Evolutionary conservation across 306 rosid species (phyloP).

Genomic region (Rosa lucieae): DNA sequence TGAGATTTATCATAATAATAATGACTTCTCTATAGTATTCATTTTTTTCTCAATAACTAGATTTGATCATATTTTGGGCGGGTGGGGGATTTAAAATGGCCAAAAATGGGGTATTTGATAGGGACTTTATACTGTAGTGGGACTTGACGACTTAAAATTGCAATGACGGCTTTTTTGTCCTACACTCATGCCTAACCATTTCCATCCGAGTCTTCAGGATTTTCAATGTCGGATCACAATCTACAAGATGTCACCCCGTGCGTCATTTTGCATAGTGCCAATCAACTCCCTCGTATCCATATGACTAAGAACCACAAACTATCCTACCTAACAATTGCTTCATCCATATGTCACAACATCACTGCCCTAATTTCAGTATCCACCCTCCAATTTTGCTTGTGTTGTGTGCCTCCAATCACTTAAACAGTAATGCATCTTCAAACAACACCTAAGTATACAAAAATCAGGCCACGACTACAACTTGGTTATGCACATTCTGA

Average conservation of each 20-base stretch:
- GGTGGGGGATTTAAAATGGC: not conserved
- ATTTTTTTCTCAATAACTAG: no score
- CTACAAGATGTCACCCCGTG: slow-evolving; percentile 7
- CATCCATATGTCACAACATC: not conserved
- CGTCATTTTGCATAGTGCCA: slow-evolving; percentile 12
- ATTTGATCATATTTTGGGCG: not conserved
- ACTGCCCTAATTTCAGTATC: not conserved
- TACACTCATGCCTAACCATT: not conserved
- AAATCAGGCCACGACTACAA: no score
- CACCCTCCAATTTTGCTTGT: not conserved
- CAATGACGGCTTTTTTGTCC: not conserved
- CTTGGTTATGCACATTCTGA: no score
- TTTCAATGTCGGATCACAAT: slow-evolving; percentile 12
- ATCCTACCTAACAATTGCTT: not conserved
- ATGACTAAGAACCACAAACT: not conserved
- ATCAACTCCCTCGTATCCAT: not conserved
- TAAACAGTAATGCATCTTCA: not conserved
- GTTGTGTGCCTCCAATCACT: not conserved
- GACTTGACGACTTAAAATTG: not conserved
- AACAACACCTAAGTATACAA: no score
- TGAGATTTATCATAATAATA: no score
- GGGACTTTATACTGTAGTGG: not conserved
- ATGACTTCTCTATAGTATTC: no score
- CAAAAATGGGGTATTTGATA: not conserved
- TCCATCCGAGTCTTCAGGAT: not conserved